Percentiles rank a stretch among this genome's conserved stretches.
Conservation (phyloP, 2,329 filamentous ascomycete species). For the Xylariaceae sp. region DNA sequence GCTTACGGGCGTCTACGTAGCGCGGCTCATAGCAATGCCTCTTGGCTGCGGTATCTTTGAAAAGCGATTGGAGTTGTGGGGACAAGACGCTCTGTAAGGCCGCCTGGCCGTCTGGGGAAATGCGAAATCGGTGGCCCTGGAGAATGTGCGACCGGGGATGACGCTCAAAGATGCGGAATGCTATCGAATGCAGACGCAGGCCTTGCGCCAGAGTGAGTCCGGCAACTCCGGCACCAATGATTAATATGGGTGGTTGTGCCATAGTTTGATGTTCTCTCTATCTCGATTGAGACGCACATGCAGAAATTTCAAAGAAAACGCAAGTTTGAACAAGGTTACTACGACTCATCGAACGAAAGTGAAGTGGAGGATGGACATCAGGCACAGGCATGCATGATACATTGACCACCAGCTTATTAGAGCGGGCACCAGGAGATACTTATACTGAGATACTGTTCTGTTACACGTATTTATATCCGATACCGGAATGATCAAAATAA, state of each 20-base stretch:
- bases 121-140: slow-evolving; percentile 30
- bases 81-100: slow-evolving; percentile 26
- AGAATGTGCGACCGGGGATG: slow-evolving; percentile 17
- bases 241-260: slow-evolving; percentile 30
- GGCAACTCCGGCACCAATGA: slow-evolving; percentile 38
- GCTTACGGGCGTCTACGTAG: slow-evolving; percentile 24
- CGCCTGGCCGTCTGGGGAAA: slow-evolving; percentile 23
- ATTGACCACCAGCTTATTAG: no score
- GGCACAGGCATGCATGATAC: no score
- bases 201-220: slow-evolving; percentile 36
- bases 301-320: no score
- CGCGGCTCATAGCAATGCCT: slow-evolving; percentile 21
- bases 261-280: slow-evolving; percentile 10
- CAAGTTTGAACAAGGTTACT: no score
- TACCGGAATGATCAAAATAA: no score
- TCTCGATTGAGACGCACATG: no score
- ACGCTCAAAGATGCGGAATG: slow-evolving; percentile 29
- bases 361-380: no score
- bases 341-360: no score
- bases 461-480: no score
- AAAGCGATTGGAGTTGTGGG: slow-evolving; percentile 17
- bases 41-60: slow-evolving; percentile 21
- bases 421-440: no score
- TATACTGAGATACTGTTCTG: no score
- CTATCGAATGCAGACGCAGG: slow-evolving; percentile 25